A percentile compares a stretch with the other conserved stretches of the same genome.
Evolutionary conservation across 2,329 filamentous ascomycete genomes (phyloP).

Genomic region (Colletotrichum cuscutae): DNA sequence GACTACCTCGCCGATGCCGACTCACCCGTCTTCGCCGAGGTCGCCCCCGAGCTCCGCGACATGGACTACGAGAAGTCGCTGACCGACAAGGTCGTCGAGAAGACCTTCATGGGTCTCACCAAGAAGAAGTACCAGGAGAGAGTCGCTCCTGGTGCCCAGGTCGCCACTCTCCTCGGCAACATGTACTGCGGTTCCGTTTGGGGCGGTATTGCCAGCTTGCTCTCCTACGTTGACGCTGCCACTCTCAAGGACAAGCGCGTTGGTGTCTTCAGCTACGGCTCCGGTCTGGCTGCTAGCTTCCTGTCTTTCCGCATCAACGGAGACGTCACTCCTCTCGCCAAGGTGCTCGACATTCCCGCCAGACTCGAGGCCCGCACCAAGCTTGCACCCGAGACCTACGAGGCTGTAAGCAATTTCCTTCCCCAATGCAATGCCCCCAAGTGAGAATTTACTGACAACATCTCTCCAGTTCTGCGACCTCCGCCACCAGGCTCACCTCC

Average conservation of each 20-base stretch:
- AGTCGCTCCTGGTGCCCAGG: constrained; percentile 77
- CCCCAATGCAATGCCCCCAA: neutral
- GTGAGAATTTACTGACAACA: constrained; percentile 37
- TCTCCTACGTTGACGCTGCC: constrained; percentile 72
- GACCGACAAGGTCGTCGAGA: constrained; percentile 84
- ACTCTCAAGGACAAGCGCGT: constrained; percentile 77
- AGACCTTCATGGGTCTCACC: constrained; percentile 84
- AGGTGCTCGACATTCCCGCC: constrained; percentile 76
- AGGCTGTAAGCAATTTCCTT: constrained; percentile 66
- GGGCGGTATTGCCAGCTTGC: constrained; percentile 77
- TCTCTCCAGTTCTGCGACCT: constrained; percentile 77
- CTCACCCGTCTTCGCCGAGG: constrained; percentile 75
- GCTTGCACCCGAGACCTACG: constrained; percentile 78
- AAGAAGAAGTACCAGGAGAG: constrained; percentile 88
- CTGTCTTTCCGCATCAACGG: constrained; percentile 79
- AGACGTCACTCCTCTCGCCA: constrained; percentile 73
- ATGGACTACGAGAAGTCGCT: constrained; percentile 84
- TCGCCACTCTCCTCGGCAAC: constrained; percentile 80
- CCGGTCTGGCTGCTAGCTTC: constrained; percentile 77
- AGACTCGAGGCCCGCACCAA: constrained; percentile 73
- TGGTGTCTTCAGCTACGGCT: constrained; percentile 83
- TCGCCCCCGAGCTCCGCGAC: constrained; percentile 79
- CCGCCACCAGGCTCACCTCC: constrained; percentile 83
- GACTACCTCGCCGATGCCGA: constrained; percentile 81
- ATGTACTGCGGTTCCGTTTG: constrained; percentile 79